Evolutionary conservation across 805 yeast genomes (phyloP).

Genomic region (Candida boleticola): DNA sequence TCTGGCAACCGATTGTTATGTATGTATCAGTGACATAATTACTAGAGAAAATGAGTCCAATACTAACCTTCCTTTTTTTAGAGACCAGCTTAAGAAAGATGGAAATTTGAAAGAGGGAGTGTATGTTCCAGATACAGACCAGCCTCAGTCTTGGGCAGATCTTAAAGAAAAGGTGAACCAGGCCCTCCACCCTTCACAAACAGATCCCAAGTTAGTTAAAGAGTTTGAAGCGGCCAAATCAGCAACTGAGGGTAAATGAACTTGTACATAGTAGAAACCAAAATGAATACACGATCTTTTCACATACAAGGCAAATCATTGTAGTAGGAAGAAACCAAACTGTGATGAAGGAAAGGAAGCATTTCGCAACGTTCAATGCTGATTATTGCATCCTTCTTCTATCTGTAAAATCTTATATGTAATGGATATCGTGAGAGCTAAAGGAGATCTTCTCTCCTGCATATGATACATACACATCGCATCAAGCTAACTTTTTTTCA

Average conservation of each 20-base stretch:
- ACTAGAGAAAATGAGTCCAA: not conserved
- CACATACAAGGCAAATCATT: no score
- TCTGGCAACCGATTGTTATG: slow-evolving; percentile 74
- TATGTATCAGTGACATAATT: slow-evolving; percentile 28
- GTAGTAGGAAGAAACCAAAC: no score
- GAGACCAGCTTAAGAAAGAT: slow-evolving; percentile 63
- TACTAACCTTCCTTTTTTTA: slow-evolving; percentile 19
- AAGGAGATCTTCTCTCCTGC: no score
- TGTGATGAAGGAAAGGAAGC: no score
- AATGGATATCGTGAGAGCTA: no score
- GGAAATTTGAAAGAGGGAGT: slow-evolving; percentile 64
- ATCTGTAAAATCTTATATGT: no score
- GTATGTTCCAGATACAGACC: slow-evolving; percentile 45
- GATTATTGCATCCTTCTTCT: no score
- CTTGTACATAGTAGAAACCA: not conserved
- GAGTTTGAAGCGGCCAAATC: not conserved
- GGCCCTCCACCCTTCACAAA: slow-evolving; percentile 26
- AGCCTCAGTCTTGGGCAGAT: slow-evolving; percentile 40
- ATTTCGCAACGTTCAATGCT: no score
- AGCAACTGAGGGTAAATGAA: not conserved
- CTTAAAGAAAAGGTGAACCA: slow-evolving; percentile 29
- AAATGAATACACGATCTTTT: no score
- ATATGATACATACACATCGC: not conserved
- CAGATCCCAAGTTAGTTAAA: not conserved
- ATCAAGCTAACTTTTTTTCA: not conserved